These are phyloP conservation scores for Wallacemonas sp. DNA, from an alignment of 208 protist genomes.

Conservation along the genomic window DNA sequence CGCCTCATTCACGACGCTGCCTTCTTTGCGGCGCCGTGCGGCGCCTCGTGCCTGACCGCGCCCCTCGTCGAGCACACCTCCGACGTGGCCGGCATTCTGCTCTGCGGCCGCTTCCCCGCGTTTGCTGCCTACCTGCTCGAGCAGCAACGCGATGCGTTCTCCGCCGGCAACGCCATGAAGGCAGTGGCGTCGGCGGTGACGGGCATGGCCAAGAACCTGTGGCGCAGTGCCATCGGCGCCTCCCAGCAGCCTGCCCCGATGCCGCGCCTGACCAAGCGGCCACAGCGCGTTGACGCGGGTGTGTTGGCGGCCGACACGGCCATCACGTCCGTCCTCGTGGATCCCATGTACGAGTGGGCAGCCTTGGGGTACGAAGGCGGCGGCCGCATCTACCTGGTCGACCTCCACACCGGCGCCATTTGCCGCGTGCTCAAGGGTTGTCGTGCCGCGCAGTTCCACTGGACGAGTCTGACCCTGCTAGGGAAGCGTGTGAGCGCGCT, in stretches of 20 bases:
- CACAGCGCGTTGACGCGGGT: conserved; percentile 21
- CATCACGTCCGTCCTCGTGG: conserved; percentile 53
- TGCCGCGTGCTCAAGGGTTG: conserved; percentile 71
- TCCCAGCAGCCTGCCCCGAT: conserved; percentile 13
- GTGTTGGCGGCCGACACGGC: conserved; percentile 64
- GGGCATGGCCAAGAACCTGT: conserved; percentile 45
- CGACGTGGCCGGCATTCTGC: conserved; percentile 38
- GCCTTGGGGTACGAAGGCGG: conserved; percentile 44
- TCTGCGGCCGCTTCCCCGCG: conserved; percentile 58
- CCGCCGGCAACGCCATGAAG: conserved; percentile 44
- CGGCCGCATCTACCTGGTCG: conserved; percentile 74
- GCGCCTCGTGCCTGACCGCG: conserved; percentile 8
- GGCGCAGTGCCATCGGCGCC: conserved; percentile 30
- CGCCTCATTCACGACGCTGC: conserved; percentile 24
- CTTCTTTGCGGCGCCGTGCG: conserved; percentile 27
- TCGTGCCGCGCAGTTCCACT: conserved; percentile 70
- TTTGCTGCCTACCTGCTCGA: conserved; percentile 62
- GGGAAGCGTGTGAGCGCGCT: conserved; percentile 54
- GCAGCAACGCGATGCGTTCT: conserved; percentile 34
- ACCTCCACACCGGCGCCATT: conserved; percentile 49
- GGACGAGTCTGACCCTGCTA: conserved; percentile 39
- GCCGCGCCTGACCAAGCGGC: conserved; percentile 33
- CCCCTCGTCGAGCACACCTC: not conserved
- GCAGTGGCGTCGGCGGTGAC: conserved; percentile 51
- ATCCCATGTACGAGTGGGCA: conserved; percentile 71